Conservation (phyloP, 2,329 filamentous ascomycete genomes). For the Thelonectria olida region DNA sequence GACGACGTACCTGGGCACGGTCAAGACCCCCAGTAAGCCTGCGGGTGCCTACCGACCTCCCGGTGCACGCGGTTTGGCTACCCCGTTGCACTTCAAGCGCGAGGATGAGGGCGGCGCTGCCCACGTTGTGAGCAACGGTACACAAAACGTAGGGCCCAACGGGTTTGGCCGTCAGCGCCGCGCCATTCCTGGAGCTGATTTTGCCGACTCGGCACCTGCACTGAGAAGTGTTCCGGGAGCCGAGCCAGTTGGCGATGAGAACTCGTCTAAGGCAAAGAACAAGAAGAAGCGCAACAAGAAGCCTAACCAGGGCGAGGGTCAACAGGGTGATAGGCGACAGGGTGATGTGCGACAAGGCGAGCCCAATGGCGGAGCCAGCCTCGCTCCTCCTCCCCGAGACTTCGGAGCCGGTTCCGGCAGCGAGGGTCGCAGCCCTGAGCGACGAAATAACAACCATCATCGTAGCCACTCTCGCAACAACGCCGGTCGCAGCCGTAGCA, state of each 20-base stretch:
- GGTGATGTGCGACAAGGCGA: constrained; percentile 43
- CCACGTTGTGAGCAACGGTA: constrained; percentile 82
- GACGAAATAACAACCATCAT: constrained; percentile 56
- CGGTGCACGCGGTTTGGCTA: constrained; percentile 87
- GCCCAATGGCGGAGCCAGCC: constrained; percentile 56
- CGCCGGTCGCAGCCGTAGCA: constrained; percentile 60
- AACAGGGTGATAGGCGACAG: constrained; percentile 48
- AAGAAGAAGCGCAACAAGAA: constrained; percentile 99
- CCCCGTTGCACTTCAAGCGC: constrained; percentile 94
- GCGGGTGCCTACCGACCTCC: constrained; percentile 97
- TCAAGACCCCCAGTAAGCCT: constrained; percentile 95
- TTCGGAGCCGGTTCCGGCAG: constrained; percentile 51
- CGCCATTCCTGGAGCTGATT: constrained; percentile 87
- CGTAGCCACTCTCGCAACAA: constrained; percentile 67
- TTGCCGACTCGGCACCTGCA: constrained; percentile 71
- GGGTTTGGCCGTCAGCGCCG: constrained; percentile 83
- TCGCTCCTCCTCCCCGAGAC: constrained; percentile 57
- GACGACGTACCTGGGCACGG: constrained; percentile 79
- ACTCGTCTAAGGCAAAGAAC: constrained; percentile 90
- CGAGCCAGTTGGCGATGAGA: constrained; percentile 72
- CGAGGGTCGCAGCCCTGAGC: constrained; percentile 72
- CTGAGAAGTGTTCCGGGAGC: constrained; percentile 73
- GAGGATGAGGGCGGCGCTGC: constrained; percentile 96
- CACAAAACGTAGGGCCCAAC: constrained; percentile 74
- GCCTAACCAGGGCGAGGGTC: constrained; percentile 76